A percentile compares a stretch with the other conserved stretches of the same genome.
Evolutionary conservation across 306 rosid genomes (phyloP).

Genomic region (Crotalaria pallida): DNA sequence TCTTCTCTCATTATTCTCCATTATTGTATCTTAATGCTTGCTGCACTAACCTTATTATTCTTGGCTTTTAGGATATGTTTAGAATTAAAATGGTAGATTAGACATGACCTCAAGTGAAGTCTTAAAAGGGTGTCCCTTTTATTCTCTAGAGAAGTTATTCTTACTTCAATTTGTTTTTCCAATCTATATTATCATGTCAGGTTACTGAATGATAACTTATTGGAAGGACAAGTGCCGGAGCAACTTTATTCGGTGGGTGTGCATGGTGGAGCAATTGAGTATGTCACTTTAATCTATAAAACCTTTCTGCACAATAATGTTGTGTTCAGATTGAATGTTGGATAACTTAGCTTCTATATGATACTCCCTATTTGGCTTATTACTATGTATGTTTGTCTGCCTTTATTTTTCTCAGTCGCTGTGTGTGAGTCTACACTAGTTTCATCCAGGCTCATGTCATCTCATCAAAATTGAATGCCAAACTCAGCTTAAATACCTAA

Average conservation of each 20-base stretch:
- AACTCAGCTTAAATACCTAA: neutral
- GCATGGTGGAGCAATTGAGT: constrained; percentile 96
- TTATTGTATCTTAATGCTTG: neutral
- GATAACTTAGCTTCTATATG: neutral
- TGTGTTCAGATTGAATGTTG: neutral
- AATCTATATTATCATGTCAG: constrained; percentile 35
- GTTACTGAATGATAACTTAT: constrained; percentile 70
- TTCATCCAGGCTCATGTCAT: neutral
- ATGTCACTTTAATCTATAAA: constrained; percentile 42
- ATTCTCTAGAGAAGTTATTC: neutral
- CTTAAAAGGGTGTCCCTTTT: neutral
- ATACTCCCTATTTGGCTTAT: neutral
- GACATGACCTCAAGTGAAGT: neutral
- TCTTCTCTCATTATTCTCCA: neutral
- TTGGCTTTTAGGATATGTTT: neutral
- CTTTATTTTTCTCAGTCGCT: neutral
- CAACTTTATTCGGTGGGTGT: constrained; percentile 85
- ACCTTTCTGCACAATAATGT: constrained; percentile 17
- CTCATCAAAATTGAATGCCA: neutral
- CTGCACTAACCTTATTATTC: neutral
- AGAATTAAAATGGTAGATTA: neutral
- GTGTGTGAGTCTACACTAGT: neutral
- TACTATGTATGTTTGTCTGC: neutral
- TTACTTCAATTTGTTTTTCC: constrained; percentile 18
- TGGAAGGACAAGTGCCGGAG: constrained; percentile 90